Base-by-base conservation (phyloP, 2,329 filamentous ascomycete species). In the Claviceps capensis region DNA sequence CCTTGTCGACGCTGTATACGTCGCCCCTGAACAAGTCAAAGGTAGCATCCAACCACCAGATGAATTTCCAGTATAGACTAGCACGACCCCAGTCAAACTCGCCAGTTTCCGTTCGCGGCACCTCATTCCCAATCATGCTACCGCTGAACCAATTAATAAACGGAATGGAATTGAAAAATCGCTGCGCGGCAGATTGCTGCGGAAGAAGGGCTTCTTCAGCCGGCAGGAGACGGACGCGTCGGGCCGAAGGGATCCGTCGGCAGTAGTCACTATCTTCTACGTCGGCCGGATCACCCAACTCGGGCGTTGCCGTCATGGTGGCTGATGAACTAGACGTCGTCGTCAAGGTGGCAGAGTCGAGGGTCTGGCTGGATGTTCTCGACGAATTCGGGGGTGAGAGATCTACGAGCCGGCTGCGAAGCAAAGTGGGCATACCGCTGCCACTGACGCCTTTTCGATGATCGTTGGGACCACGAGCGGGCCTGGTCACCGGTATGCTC, bases 71-170 rank as follows among this genome's bases (percentile, higher is more conserved):
- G 68, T 84, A 85, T 55, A 84, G 65, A 54, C 79, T 83, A 11
- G 81, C 81, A 46, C 70, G 70, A 43, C 79, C 78, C 73, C 82
- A 86, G 66, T 96, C 90, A 59, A 95, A 90, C 43, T 81, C 81
- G 53, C 86, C 87, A 44, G 77, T 73, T 50, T 88, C 85, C 50
- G 76, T 83, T 43, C 84, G 75, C 7, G 87, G 87, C 41, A 91
- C 81, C 63, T 85, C 77, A 62, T 81, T 82, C 5, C 86, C 86
- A 60, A 91, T 89, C 66, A 90, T 81, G 60, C 72, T 81, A 57
- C 71, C 82, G 46, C 80, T 82, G 62, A 89, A 84, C 81, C 83
- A 88, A 59, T 77, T 78, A 55, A 88, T 68, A 55, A 88, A 74
- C 2, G 85, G 85, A 42, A 88, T 78, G 51, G 76, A 78, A 57